These are phyloP conservation scores for Helianthus annuus DNA, from an alignment of 129 eudicot species.

Conservation along the genomic window HanXRQr2.0-SUNRISE NC_035433.2:53473677-53474176, in stretches of 20 bases:
- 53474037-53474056: background rate
- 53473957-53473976: background rate
- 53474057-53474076: background rate
- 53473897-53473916: slow-evolving; percentile 3
- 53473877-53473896: background rate
- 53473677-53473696: slow-evolving; percentile 89
- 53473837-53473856: background rate
- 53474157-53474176: background rate
- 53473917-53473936: background rate
- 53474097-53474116: slow-evolving; percentile 20
- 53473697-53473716: slow-evolving; percentile 51
- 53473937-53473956: background rate
- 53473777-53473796: slow-evolving; percentile 25
- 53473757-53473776: slow-evolving; percentile 33
- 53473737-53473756: slow-evolving; percentile 32
- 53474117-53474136: background rate
- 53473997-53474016: background rate
- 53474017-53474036: background rate
- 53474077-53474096: background rate
- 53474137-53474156: background rate
- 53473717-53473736: slow-evolving; percentile 30
- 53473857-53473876: background rate
- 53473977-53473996: background rate
- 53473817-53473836: background rate
- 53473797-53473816: slow-evolving; percentile 4